phyloP scores from a whole-genome alignment of 1,284 basidiomycete species.

The Pseudozyma hubeiensis region DNA sequence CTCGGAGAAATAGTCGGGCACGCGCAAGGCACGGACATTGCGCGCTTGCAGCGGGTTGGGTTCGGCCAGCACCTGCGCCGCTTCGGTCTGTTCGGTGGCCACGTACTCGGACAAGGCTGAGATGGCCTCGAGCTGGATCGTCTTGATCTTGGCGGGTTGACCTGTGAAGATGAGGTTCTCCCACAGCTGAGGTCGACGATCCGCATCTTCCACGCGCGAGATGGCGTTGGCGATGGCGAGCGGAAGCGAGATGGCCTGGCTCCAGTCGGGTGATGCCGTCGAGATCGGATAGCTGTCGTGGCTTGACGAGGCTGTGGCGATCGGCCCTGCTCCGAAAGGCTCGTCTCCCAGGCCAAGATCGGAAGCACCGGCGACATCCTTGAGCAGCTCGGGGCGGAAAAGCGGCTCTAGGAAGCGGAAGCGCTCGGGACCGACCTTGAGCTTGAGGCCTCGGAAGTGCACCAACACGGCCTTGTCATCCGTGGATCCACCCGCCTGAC shows the following conservation, averaged over 20 bases:
- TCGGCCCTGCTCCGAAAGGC: constrained; percentile 43
- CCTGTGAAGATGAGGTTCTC: constrained; percentile 65
- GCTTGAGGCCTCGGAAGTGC: constrained; percentile 55
- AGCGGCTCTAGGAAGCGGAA: constrained; percentile 63
- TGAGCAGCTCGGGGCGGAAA: constrained; percentile 54
- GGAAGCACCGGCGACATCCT: constrained; percentile 41
- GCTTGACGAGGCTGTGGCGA: constrained; percentile 14
- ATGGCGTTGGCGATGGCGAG: constrained; percentile 52
- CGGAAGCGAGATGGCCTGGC: constrained; percentile 38
- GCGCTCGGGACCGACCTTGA: constrained; percentile 56
- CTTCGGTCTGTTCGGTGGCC: constrained; percentile 51
- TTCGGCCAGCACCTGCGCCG: constrained; percentile 57
- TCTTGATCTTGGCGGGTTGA: constrained; percentile 50
- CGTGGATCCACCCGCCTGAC: constrained; percentile 47
- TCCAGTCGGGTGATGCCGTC: constrained; percentile 32
- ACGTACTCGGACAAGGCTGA: constrained; percentile 45
- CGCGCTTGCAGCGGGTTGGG: constrained; percentile 60
- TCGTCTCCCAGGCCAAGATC: constrained; percentile 41
- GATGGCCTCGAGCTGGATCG: constrained; percentile 55
- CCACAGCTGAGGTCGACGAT: constrained; percentile 61
- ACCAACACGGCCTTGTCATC: constrained; percentile 48
- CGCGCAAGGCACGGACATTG: constrained; percentile 58
- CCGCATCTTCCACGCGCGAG: constrained; percentile 48
- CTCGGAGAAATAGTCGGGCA: constrained; percentile 67
- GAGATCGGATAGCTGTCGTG: constrained; percentile 30